Conservation (phyloP, 1,284 basidiomycete species). For the Fomitopsis betulina region DNA sequence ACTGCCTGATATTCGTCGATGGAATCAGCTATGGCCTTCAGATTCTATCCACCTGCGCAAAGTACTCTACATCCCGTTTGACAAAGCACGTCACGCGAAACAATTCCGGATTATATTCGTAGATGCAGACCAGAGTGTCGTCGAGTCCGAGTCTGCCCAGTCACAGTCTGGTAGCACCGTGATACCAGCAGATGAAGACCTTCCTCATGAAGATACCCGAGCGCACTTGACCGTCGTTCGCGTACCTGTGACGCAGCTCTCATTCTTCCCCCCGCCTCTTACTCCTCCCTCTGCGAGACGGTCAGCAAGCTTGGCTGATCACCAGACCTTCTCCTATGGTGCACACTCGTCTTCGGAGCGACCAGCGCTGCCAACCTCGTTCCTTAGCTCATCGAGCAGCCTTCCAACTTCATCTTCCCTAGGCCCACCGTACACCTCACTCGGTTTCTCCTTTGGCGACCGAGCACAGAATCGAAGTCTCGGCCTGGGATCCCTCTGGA, state of each 20-base stretch:
- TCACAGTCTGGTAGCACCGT: not conserved
- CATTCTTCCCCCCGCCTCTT: slow-evolving; percentile 26
- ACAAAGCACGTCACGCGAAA: slow-evolving; percentile 31
- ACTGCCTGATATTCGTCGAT: slow-evolving; percentile 75
- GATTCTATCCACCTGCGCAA: slow-evolving; percentile 86
- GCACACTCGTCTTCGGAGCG: not conserved
- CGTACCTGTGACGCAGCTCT: slow-evolving; percentile 25
- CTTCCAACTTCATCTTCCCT: not conserved
- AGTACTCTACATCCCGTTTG: slow-evolving; percentile 74
- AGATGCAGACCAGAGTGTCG: not conserved
- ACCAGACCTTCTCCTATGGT: not conserved
- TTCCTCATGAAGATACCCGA: not conserved
- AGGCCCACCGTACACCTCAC: not conserved
- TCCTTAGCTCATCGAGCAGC: slow-evolving; percentile 3
- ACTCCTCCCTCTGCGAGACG: not conserved
- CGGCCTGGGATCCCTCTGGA: slow-evolving; percentile 15
- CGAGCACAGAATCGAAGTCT: slow-evolving; percentile 7
- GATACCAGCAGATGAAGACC: not conserved
- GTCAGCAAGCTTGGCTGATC: not conserved
- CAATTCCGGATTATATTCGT: slow-evolving; percentile 14
- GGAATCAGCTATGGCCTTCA: slow-evolving; percentile 88
- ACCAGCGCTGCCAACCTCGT: not conserved
- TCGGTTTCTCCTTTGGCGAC: not conserved
- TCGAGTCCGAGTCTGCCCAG: not conserved
- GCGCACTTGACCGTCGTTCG: slow-evolving; percentile 20